Base-by-base conservation (phyloP, 331 rosid genomes). In the Quercus phellos region DNA sequence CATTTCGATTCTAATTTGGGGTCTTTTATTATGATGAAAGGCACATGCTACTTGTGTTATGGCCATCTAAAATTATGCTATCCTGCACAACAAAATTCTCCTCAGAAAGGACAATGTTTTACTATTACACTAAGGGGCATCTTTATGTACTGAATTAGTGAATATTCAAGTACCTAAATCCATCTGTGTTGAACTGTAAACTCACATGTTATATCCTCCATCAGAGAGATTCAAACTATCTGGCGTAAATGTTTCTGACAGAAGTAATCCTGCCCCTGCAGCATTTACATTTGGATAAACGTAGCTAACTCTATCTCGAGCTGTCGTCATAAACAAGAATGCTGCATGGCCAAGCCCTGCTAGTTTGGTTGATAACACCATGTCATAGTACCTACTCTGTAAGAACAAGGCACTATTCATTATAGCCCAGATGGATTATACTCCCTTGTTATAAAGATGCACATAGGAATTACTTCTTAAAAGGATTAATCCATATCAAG, bases 281-380 rank as follows among this genome's bases (percentile, higher is more conserved):
- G 95, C 90, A 81, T 94, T 94, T 79, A 90, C 98, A 73, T 94
- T 88, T 54, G 97, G 98, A 77, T 89, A 92, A 51, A 89, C 73
- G 50, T 94, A 94, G 85, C 98, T 90, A 35, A 92, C 97, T 81
- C 91, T 87, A 26, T 92, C 97, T 51, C 96, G 73, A 14, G 98
- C 98, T 13, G 96, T 84, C 74, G 96, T 85, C 98, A 94, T 84
- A 56, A 92, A 94, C 86, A 94, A 75, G 84, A 92, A 94, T 22
- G 82, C 78, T 11, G 90, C 97, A 83, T 94, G 98, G 53, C 98
- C 97, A n/a, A 92, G 42, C 61, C 97, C 98, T 68, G 97, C 98
- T 74, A 92, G 88, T 84, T 86, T 94, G 46, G 97, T 92, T 77
- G 95, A 89, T 80, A 94, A 87, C 22, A 94, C 84, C 98, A 94